These are phyloP conservation scores for Coemansia interrupta DNA, from an alignment of 192 early-diverging fungal species.

Conservation along the genomic window DNA sequence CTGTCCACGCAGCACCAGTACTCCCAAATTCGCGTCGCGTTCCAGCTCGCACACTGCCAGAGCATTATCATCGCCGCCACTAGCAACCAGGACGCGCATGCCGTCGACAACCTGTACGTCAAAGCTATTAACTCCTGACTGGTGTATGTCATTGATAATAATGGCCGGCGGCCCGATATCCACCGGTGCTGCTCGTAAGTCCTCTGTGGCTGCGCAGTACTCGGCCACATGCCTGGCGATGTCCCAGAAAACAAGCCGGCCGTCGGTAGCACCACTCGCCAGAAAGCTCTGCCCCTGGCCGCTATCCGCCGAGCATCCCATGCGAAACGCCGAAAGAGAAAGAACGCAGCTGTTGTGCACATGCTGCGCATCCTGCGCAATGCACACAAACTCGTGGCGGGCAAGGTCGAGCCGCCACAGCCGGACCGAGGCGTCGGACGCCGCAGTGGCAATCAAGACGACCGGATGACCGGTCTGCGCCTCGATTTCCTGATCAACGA, in stretches of 20 bases:
- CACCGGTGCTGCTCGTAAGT: background rate
- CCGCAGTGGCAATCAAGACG: slow-evolving; percentile 64
- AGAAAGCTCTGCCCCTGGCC: background rate
- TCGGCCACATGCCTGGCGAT: slow-evolving; percentile 1
- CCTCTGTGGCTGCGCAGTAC: background rate
- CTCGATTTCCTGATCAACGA: slow-evolving; percentile 25
- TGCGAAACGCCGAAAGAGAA: slow-evolving; percentile 8
- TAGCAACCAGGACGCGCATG: slow-evolving; percentile 43
- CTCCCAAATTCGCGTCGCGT: background rate
- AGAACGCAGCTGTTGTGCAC: slow-evolving; percentile 24
- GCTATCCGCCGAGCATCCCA: background rate
- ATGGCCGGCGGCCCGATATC: slow-evolving; percentile 25
- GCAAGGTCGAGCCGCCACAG: slow-evolving; percentile 23
- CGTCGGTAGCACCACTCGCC: slow-evolving; percentile 31
- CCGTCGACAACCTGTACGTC: slow-evolving; percentile 24
- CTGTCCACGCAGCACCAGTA: background rate
- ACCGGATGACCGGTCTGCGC: slow-evolving; percentile 7
- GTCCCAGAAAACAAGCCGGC: slow-evolving; percentile 29
- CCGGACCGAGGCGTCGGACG: slow-evolving; percentile 67
- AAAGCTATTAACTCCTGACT: slow-evolving; percentile 77
- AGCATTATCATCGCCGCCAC: slow-evolving; percentile 79
- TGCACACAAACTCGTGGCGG: slow-evolving; percentile 6
- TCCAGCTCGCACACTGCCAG: slow-evolving; percentile 32
- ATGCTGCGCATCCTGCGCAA: slow-evolving; percentile 12
- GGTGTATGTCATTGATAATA: slow-evolving; percentile 47